Evolutionary conservation across 2,329 filamentous ascomycete species (phyloP), one percentile per base, ranked within the genome.

Genomic region (Colletotrichum sp.): DNA sequence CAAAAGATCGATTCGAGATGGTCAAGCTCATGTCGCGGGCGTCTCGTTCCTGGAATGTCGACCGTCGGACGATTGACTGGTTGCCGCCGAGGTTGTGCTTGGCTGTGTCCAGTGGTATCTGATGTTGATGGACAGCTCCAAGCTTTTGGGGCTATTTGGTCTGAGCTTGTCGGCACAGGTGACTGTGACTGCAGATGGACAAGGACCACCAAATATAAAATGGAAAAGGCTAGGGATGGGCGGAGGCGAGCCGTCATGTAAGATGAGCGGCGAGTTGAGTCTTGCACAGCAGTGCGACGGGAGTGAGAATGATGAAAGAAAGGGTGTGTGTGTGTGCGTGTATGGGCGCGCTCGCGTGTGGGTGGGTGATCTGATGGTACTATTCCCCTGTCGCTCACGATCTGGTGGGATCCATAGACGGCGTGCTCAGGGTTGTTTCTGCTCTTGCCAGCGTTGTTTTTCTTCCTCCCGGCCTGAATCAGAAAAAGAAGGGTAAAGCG

Each of bases 1-100:
- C 63, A 49, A 64, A 49, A 34, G 72, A 64, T 68, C 57, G 63
- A 68, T 76, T 76, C 30, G 69, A 76, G 69, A 76, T 49, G 30
- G 70, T 72, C 73, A 76, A 34, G 73, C 73, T 76, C 73, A 76
- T 76, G n/a, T 72, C 71, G 32, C 21, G 39, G 64, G 32, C 32
- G 55, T 72, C 59, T 57, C 57, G 63, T 15, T 68, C 18, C 28
- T 55, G 24, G 36, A 21, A 13, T 32, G 32, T n/a, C 36, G 55
- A 26, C 34, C 21, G 24, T 18, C 52, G 15, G 49, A 59, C 28
- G 9, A 32, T 18, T 21, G 26, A 39, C 15, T 10, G 55, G 21
- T 24, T 13, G 32, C 57, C 24, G 55, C 57, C 57, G 18, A 28
- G 28, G 24, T 24, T 15, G 16, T 63, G 44, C 32, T 68, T 30